phyloP scores from a whole-genome alignment of 1,139 yeast genomes.

The Saccharomyces hybrid region DNA sequence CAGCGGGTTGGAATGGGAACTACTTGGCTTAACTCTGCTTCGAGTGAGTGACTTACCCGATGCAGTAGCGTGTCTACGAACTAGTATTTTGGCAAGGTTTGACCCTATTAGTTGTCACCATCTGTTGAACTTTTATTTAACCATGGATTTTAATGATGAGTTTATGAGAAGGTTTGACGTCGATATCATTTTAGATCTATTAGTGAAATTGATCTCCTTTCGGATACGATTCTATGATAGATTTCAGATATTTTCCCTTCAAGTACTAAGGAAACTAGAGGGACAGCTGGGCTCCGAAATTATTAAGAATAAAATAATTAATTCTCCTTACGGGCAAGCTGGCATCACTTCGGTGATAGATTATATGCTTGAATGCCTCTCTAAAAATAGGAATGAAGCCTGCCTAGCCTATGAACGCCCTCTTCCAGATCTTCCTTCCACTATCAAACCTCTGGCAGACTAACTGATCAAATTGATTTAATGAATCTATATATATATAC shows the following conservation, averaged over 20 bases:
- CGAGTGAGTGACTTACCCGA: slow-evolving; percentile 71
- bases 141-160: slow-evolving; percentile 11
- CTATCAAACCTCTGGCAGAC: not conserved
- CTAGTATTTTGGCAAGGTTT: slow-evolving; percentile 65
- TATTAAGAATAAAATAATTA: slow-evolving; percentile 31
- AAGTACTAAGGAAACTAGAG: slow-evolving; percentile 25
- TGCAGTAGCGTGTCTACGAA: slow-evolving; percentile 68
- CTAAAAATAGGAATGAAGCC: not conserved
- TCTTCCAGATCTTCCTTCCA: not conserved
- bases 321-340: slow-evolving; percentile 18
- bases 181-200: slow-evolving; percentile 27
- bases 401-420: not conserved
- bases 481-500: not conserved
- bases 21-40: slow-evolving; percentile 71
- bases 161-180: slow-evolving; percentile 18
- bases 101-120: slow-evolving; percentile 44
- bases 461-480: not conserved
- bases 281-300: slow-evolving; percentile 27
- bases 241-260: slow-evolving; percentile 25
- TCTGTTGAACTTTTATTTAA: slow-evolving; percentile 30
- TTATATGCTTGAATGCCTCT: slow-evolving; percentile 16
- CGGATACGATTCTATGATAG: slow-evolving; percentile 33
- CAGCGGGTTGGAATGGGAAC: slow-evolving; percentile 86
- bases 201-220: slow-evolving; percentile 30
- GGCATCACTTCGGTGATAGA: slow-evolving; percentile 18